Evolutionary conservation across 805 yeast genomes (phyloP).

Genomic region (Myxozyma lipomycoides): DNA sequence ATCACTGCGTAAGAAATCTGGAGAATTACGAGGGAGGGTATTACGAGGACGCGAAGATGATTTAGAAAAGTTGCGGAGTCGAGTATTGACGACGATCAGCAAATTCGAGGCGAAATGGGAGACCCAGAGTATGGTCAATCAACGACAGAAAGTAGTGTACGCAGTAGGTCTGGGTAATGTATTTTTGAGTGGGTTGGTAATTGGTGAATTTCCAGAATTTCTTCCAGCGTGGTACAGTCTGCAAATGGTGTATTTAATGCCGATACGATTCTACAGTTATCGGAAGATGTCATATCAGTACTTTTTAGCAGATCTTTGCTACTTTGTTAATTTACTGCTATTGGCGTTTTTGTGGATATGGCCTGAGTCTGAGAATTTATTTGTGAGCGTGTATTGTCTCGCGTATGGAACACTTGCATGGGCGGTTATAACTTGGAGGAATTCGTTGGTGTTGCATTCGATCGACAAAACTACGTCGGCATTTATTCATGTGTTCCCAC

Average conservation of each 20-base stretch:
- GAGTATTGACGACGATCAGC: constrained; percentile 32
- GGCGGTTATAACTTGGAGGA: constrained; percentile 95
- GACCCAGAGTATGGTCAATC: constrained; percentile 33
- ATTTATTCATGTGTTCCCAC: constrained; percentile 88
- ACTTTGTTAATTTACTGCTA: constrained; percentile 74
- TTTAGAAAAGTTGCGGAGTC: constrained; percentile 33
- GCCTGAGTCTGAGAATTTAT: constrained; percentile 68
- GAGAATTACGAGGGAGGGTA: constrained; percentile 32
- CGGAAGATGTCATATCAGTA: constrained; percentile 76
- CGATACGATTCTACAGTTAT: constrained; percentile 78
- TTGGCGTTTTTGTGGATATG: constrained; percentile 75
- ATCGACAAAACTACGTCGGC: constrained; percentile 90
- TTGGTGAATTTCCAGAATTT: constrained; percentile 72
- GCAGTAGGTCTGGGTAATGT: constrained; percentile 65
- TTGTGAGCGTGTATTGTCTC: constrained; percentile 78
- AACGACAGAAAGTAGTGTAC: constrained; percentile 75
- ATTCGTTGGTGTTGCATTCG: constrained; percentile 85
- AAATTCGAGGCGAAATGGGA: constrained; percentile 34
- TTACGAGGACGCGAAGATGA: constrained; percentile 33
- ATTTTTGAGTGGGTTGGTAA: constrained; percentile 66
- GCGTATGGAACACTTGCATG: constrained; percentile 85
- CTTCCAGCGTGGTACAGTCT: constrained; percentile 73
- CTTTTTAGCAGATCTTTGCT: constrained; percentile 88
- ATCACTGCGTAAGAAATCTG: constrained; percentile 31
- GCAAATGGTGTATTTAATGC: constrained; percentile 62